These are phyloP conservation scores for Pseudozyma sp. DNA, from an alignment of 1,284 basidiomycete genomes.

Conservation along the genomic window DNA sequence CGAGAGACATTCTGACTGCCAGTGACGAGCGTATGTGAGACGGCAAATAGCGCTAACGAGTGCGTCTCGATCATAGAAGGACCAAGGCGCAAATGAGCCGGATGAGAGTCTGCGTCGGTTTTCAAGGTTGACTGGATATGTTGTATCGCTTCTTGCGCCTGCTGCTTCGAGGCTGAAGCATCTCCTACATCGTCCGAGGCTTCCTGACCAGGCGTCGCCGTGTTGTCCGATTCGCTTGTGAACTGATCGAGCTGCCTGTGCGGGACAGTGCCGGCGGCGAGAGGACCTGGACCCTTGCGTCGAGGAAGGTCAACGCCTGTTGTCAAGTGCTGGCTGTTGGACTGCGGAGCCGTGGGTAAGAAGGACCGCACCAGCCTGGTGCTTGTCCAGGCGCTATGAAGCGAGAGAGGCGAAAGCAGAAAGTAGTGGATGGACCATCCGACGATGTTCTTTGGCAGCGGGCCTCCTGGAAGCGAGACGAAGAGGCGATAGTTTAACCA, in stretches of 20 bases:
- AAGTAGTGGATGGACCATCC: constrained; percentile 45
- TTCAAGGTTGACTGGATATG: constrained; percentile 4
- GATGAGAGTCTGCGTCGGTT: constrained; percentile 15
- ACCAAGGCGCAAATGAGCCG: constrained; percentile 29
- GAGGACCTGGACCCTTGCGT: constrained; percentile 21
- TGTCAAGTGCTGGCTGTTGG: constrained; percentile 5
- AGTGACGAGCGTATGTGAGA: constrained; percentile 41
- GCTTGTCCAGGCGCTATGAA: constrained; percentile 25
- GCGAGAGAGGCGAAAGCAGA: constrained; percentile 31
- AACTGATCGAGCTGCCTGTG: constrained; percentile 49
- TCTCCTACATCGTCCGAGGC: not conserved
- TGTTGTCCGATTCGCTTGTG: not conserved
- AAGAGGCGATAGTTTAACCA: constrained; percentile 44
- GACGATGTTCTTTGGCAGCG: constrained; percentile 41
- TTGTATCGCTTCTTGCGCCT: constrained; percentile 16
- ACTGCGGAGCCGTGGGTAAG: not conserved
- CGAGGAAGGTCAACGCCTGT: constrained; percentile 16
- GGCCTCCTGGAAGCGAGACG: constrained; percentile 38
- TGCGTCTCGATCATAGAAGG: constrained; percentile 25
- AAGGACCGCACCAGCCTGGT: constrained; percentile 11
- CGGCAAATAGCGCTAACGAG: constrained; percentile 31
- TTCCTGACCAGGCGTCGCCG: not conserved
- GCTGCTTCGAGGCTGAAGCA: not conserved
- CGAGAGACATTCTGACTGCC: constrained; percentile 23
- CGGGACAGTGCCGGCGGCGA: constrained; percentile 23